Evolutionary conservation across 1,284 basidiomycete genomes (phyloP).

Genomic region (Moesziomyces parantarcticus): DNA sequence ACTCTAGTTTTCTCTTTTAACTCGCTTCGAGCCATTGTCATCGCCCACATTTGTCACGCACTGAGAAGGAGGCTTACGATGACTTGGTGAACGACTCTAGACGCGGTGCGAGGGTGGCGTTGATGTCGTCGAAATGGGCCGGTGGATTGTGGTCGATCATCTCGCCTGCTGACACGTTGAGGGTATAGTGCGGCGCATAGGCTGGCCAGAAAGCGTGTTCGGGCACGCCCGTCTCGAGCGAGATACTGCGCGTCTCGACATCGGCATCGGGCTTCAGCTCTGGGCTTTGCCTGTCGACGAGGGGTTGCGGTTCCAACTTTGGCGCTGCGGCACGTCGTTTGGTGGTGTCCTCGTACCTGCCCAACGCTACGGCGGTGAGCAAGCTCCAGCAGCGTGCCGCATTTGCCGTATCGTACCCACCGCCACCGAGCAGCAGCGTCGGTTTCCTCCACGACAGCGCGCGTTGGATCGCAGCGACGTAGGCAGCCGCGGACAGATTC

Average conservation of each 20-base stretch:
- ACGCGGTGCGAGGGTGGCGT: constrained; percentile 20
- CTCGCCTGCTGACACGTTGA: constrained; percentile 28
- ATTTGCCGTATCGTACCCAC: constrained; percentile 45
- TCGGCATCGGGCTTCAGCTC: neutral
- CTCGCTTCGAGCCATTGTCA: too few species aligned
- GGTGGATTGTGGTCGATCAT: constrained; percentile 48
- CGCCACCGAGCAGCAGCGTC: constrained; percentile 47
- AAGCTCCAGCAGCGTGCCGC: constrained; percentile 41
- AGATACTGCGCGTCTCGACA: constrained; percentile 32
- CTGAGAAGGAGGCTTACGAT: neutral
- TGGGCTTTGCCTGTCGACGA: constrained; percentile 6
- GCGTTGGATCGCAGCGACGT: constrained; percentile 22
- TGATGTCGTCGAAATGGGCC: constrained; percentile 28
- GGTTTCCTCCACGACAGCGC: constrained; percentile 40
- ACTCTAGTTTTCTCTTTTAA: neutral
- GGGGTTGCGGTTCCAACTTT: neutral
- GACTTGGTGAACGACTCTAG: neutral
- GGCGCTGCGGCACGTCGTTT: neutral
- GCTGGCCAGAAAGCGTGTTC: constrained; percentile 44
- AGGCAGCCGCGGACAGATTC: constrained; percentile 77
- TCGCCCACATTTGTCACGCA: too few species aligned
- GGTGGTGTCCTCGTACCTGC: constrained; percentile 10
- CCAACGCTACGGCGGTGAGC: constrained; percentile 38
- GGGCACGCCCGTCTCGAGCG: constrained; percentile 20
- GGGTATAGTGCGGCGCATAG: constrained; percentile 25